Base-by-base conservation (phyloP, 805 yeast genomes). In the Wickerhamiella sergipiensis region DNA sequence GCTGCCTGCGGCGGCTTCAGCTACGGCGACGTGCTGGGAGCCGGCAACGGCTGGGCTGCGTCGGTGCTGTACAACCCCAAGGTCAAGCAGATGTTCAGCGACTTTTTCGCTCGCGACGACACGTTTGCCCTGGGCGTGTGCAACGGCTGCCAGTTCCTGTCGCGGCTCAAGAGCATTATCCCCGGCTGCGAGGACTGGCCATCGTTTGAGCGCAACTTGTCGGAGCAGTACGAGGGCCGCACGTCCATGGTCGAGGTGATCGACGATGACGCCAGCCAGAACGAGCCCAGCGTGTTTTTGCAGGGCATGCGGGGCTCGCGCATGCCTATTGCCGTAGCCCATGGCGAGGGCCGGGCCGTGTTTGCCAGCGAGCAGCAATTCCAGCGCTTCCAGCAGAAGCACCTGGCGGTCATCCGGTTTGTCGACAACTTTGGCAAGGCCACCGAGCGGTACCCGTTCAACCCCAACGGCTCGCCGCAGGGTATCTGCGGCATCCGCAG, bases 1-100 rank as follows among this genome's bases (percentile, higher is more conserved):
- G 97, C 97, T 43, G 97, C 97, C 3, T 94, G 98, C 71, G 98
- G 98, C 69, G 98, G 98, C 15, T 92, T 92, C 74, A 87, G 97
- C 1, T 92, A 89, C 64, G 98, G 98, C 75, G 98, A 92, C 69
- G 98, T 92, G 47, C 74, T 92, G 53, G 98, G 98, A 59, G 98
- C 98, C 36, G 98, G 96, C 65, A 84, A 90, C 50, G 98, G 98
- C 52, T 92, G 98, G 98, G 98, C 98, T 52, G 88, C 87, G 64
- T 86, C 97, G 17, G 95, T 92, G 9, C 71, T 92, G 57, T 88
- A 81, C 76, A 83, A 90, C 64, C 85, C 79, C 38, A 72, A 70
- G 50, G 84, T 90, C 38, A 80, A 92, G 64, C 62, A 73, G 24
- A 89, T 86, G 70, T 92, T 92, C 67, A 68, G 71, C 57, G 75